phyloP scores from a whole-genome alignment of 2,329 filamentous ascomycete species.

The Claviceps pusilla region DNA sequence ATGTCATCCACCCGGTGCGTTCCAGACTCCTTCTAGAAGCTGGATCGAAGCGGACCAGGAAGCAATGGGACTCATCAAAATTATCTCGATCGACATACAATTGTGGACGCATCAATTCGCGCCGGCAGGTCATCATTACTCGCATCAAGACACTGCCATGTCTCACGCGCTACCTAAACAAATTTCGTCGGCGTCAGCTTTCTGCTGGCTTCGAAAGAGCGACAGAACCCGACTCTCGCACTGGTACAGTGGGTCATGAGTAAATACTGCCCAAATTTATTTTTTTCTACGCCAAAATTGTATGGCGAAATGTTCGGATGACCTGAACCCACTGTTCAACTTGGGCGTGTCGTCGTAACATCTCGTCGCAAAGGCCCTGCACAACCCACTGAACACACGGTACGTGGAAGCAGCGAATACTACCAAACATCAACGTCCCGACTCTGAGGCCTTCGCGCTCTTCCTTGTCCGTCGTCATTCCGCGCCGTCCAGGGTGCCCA shows the following conservation, averaged over 20 bases:
- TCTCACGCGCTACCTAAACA: neutral
- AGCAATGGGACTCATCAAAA: neutral
- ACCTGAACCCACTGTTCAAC: too few species aligned
- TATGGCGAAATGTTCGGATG: too few species aligned
- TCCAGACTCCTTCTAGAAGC: conserved; percentile 1
- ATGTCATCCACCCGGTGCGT: neutral
- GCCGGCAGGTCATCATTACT: neutral
- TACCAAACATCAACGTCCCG: neutral
- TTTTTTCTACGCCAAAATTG: too few species aligned
- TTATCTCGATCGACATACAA: neutral
- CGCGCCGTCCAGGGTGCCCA: conserved; percentile 4
- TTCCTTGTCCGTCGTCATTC: conserved; percentile 7
- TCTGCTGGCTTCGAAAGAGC: neutral
- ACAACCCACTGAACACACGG: neutral
- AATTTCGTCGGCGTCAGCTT: neutral
- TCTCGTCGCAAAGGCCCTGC: neutral
- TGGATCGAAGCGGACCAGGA: neutral
- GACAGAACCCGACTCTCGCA: neutral
- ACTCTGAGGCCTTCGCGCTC: neutral
- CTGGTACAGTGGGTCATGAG: neutral
- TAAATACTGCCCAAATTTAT: too few species aligned
- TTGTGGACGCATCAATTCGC: neutral
- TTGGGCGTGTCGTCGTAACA: neutral
- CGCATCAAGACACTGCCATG: neutral
- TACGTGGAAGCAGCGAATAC: neutral